These are phyloP conservation scores for Pisolithus albus DNA, from an alignment of 768 basidiomycete species.

Conservation along the genomic window DNA sequence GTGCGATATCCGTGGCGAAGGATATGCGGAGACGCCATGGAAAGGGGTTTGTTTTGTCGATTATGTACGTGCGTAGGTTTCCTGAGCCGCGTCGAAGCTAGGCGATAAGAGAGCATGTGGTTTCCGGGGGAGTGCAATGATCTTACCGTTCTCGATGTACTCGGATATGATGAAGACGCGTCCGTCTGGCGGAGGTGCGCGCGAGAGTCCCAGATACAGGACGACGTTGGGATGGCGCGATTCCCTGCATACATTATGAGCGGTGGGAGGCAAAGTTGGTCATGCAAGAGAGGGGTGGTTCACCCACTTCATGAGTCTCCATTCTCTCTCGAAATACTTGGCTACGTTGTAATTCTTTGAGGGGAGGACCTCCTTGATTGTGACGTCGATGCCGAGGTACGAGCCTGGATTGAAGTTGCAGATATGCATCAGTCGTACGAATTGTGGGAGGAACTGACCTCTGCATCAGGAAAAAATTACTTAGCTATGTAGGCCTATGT, in stretches of 20 bases:
- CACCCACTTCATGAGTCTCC: slow-evolving; percentile 87
- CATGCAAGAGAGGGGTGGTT: slow-evolving; percentile 1
- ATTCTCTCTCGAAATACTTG: slow-evolving; percentile 99
- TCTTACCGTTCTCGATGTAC: slow-evolving; percentile 74
- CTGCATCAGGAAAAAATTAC: too few species aligned
- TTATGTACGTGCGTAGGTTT: slow-evolving; percentile 87
- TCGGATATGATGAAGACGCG: slow-evolving; percentile 96
- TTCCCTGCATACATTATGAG: too few species aligned
- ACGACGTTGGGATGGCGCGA: slow-evolving; percentile 90
- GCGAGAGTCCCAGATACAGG: slow-evolving; percentile 84
- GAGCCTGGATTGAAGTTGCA: slow-evolving; percentile 40
- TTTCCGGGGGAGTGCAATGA: neutral
- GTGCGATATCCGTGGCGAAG: slow-evolving; percentile 90
- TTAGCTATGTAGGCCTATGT: too few species aligned
- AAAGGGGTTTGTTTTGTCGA: slow-evolving; percentile 74
- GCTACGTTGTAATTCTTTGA: slow-evolving; percentile 88
- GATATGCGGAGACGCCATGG: slow-evolving; percentile 92
- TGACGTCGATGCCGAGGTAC: slow-evolving; percentile 94
- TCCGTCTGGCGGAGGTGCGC: slow-evolving; percentile 66
- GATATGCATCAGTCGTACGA: neutral
- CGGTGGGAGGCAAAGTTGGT: neutral
- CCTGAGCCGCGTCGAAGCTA: slow-evolving; percentile 7
- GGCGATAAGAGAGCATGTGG: slow-evolving; percentile 4
- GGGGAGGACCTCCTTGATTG: slow-evolving; percentile 93
- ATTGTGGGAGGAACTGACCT: too few species aligned